Evolutionary conservation across 2,329 filamentous ascomycete species (phyloP), one percentile per base, ranked within the genome.

Genomic region (Raffaelea deltoideospora): DNA sequence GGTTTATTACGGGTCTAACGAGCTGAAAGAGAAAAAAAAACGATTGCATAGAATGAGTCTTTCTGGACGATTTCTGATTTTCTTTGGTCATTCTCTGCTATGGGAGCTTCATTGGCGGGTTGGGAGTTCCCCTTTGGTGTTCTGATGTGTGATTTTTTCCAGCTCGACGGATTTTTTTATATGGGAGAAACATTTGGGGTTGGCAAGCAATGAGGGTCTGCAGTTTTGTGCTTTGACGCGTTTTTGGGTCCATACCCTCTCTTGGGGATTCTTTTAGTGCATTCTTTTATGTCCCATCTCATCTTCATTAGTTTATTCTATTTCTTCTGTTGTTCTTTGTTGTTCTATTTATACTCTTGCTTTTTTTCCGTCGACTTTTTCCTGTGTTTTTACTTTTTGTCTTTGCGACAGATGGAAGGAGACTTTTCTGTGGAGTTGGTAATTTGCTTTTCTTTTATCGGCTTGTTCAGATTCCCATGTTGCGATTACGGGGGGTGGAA

Each of bases 1-100:
- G 55, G 56, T 55, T 60, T 55, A 58, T 61, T 55, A 66, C 57
- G 63, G 62, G 53, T 66, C 49, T 56, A 67, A n/a, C 63, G 59
- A 63, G 59, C 51, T 56, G 53, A 57, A 56, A 54, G 57, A 60
- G 59, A 56, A 59, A 63, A 63, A 65, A 59, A 50, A 57, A 53
- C n/a, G n/a, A n/a, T 53, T 56, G 54, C 55, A 67, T 69, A 69
- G 65, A 65, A 53, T 55, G 54, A 59, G 55, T 58, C 52, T 56
- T 53, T 53, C 30, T 33, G 24, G 38, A 34, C 32, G 35, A 40
- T 33, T 35, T n/a, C n/a, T 37, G 37, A 33, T 37, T 27, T 41
- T 31, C 33, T 35, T 27, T 36, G 22, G 24, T 23, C 20, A 37
- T 33, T 39, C 19, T 27, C 33, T 39, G 33, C 22, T 26, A 6